Evolutionary conservation across 352 stramenopile genomes (phyloP), one percentile per base, ranked within the genome.

Genomic region (Pythium chondricola): DNA sequence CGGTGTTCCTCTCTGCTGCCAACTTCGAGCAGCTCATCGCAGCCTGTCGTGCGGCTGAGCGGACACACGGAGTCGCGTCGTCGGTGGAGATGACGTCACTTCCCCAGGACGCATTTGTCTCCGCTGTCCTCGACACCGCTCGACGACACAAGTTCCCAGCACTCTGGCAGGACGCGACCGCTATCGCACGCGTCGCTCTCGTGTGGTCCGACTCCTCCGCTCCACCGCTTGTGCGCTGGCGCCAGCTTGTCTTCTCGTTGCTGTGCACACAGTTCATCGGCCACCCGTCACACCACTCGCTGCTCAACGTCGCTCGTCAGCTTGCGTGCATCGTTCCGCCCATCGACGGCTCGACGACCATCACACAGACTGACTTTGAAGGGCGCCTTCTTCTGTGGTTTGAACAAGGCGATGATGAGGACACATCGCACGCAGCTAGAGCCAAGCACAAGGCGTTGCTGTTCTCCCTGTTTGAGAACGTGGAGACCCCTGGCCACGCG

Each of bases 361-460:
- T 55, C 4, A 22, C 42, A 26, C 51, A 29, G 32, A 10, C 9
- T 6, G 42, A 52, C 10, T 85, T 85, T n/a, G 20, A 48, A 41
- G 14, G 24, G 17, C 43, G 54, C 1, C 41, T 80, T 1, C 69
- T 61, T 11, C 43, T 80, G 21, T 83, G 74, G 71, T 81, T 76
- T 45, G 61, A 78, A 46, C n/a, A n/a, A n/a, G n/a, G n/a, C n/a
- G n/a, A n/a, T n/a, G 14, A 36, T 31, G 31, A 35, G 13, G 22
- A 11, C 2, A n/a, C 27, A 1, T 7, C 38, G 9, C 4, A 1
- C 1, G n/a, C 27, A 6, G 25, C 32, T n/a, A 30, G 26, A 6
- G 37, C 26, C 6, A 8, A 14, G 67, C 21, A 72, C 66, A 52
- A 51, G 52, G 2, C 29, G 17, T 8, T 82, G n/a, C 22, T 72